A percentile compares a stretch with the other conserved stretches of the same genome.
Conservation (phyloP, 352 stramenopile species). For the Blastocystis hominis region DNA sequence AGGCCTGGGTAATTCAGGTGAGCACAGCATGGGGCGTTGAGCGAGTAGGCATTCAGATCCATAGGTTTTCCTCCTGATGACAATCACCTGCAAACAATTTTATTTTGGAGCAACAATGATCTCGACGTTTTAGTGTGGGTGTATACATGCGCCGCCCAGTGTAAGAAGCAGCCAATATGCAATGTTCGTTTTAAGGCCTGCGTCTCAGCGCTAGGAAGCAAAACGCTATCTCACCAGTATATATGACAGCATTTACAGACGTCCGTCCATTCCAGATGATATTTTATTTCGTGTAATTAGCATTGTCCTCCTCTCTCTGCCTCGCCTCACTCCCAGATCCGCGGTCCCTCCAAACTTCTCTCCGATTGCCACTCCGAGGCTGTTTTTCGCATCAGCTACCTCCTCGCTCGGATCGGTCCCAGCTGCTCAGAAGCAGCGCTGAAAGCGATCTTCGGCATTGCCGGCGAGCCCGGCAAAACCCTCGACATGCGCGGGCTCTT, state of each 20-base stretch:
- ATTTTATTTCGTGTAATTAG: neutral
- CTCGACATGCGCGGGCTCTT: neutral
- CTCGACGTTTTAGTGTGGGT: slow-evolving; percentile 16
- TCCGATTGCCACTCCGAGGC: neutral
- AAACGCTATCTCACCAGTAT: neutral
- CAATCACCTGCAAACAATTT: neutral
- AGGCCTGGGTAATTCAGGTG: neutral
- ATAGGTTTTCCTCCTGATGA: slow-evolving; percentile 32
- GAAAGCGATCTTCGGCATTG: neutral
- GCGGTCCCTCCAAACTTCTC: neutral
- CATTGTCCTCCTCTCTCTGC: neutral
- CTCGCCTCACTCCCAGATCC: neutral
- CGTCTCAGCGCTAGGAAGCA: neutral
- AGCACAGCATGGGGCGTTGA: neutral
- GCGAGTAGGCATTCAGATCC: neutral
- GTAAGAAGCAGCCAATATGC: neutral
- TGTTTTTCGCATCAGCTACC: neutral
- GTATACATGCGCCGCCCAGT: neutral
- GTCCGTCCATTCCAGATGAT: neutral
- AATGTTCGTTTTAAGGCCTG: neutral
- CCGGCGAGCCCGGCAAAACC: neutral
- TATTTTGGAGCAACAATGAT: neutral
- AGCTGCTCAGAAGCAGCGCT: neutral
- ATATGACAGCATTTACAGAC: neutral
- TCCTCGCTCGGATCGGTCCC: neutral